phyloP scores from a whole-genome alignment of 345 rosid species.

The Cardiospermum halicacabum region DNA sequence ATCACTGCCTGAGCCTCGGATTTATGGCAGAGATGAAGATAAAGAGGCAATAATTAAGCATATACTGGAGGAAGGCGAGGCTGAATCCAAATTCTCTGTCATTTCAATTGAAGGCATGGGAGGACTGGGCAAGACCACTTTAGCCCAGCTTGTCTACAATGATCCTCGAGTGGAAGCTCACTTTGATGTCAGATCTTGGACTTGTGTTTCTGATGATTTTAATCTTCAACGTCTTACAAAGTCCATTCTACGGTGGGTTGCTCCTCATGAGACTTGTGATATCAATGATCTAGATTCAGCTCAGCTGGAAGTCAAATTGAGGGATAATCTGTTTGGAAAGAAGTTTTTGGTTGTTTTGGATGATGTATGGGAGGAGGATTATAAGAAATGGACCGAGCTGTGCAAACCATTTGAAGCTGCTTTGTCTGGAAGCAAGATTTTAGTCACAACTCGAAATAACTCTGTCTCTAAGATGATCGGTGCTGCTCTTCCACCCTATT shows the following conservation, averaged over 20 bases:
- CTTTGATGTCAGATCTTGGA: constrained; percentile 11
- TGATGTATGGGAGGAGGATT: constrained; percentile 17
- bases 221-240: neutral
- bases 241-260: neutral
- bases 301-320: constrained; percentile 7
- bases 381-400: neutral
- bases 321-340: neutral
- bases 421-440: neutral
- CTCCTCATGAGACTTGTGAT: fast-evolving
- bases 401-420: neutral
- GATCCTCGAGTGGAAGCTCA: neutral
- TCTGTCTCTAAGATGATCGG: neutral
- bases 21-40: constrained; percentile 18
- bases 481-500: fast-evolving
- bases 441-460: neutral
- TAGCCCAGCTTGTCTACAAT: constrained; percentile 18
- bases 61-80: neutral
- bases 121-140: constrained; percentile 22
- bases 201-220: constrained; percentile 11
- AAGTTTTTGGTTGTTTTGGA: constrained; percentile 22
- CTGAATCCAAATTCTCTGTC: neutral
- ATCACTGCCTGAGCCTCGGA: constrained; percentile 5
- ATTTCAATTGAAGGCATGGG: constrained; percentile 24
- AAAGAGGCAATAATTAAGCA: constrained; percentile 4
- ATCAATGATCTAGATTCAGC: neutral